Conservation (phyloP, 345 rosid species). For the Heritiera fomes region DNA sequence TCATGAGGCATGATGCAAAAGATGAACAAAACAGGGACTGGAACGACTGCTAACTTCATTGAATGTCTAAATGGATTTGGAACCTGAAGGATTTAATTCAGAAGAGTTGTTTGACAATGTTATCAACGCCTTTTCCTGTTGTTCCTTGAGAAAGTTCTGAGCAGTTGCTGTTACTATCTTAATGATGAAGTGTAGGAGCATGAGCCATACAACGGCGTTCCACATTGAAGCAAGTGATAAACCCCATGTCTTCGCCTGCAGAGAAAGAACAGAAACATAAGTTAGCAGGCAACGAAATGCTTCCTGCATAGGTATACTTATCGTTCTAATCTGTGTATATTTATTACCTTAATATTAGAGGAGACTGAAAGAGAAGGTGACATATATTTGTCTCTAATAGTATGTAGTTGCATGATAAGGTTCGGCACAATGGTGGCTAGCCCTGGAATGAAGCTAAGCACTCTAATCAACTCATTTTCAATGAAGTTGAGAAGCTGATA, state of each 20-base stretch:
- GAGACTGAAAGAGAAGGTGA: constrained; percentile 49
- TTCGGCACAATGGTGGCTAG: constrained; percentile 54
- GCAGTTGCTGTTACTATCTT: constrained; percentile 82
- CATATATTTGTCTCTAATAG: constrained; percentile 63
- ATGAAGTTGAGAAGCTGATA: constrained; percentile 87
- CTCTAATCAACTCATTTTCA: constrained; percentile 79
- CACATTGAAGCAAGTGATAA: constrained; percentile 76
- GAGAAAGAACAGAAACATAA: not conserved
- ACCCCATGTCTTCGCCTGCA: constrained; percentile 77
- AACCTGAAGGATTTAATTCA: constrained; percentile 7
- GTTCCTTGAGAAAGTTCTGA: constrained; percentile 63
- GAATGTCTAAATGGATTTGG: not conserved
- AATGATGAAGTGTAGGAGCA: constrained; percentile 79
- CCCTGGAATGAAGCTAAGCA: constrained; percentile 71
- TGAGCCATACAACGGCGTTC: constrained; percentile 89
- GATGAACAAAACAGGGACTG: not conserved
- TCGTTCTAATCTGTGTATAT: not conserved
- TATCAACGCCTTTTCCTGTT: constrained; percentile 60
- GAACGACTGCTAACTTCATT: not conserved
- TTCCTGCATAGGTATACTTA: not conserved
- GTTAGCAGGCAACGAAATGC: not conserved
- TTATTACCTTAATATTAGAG: constrained; percentile 55
- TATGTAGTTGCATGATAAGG: constrained; percentile 51
- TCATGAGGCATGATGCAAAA: not conserved
- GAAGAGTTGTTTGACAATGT: constrained; percentile 23